Conservation (phyloP, 768 basidiomycete species). For the Boletus reticuloceps region DNA sequence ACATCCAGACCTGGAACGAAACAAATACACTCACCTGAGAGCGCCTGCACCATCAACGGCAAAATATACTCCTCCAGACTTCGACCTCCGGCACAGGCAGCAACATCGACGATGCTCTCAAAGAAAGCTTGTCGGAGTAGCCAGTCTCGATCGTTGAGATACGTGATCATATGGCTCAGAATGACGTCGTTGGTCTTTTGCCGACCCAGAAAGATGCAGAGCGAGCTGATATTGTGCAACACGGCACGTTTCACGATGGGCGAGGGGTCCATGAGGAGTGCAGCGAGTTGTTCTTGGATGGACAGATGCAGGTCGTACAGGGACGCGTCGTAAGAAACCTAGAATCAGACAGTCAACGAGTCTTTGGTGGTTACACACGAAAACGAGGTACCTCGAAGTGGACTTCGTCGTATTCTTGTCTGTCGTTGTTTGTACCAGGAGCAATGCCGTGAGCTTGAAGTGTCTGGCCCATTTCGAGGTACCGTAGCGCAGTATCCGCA, state of each 20-base stretch:
- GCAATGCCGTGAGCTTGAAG: constrained; percentile 76
- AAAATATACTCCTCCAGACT: constrained; percentile 95
- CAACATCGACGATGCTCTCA: constrained; percentile 93
- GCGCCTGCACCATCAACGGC: constrained; percentile 93
- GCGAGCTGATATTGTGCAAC: constrained; percentile 77
- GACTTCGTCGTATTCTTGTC: constrained; percentile 71
- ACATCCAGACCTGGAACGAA: neutral
- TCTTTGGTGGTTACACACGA: neutral
- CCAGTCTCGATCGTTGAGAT: constrained; percentile 92
- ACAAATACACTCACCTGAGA: constrained; percentile 64
- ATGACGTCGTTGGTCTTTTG: constrained; percentile 94
- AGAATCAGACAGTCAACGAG: neutral
- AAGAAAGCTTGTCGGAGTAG: constrained; percentile 88
- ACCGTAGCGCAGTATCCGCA: constrained; percentile 82
- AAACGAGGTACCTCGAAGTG: constrained; percentile 66
- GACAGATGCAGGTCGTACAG: constrained; percentile 81
- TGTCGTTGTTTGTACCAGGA: constrained; percentile 41
- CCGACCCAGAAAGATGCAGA: constrained; percentile 92
- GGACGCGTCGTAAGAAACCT: constrained; percentile 91
- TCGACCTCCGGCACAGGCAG: constrained; percentile 86
- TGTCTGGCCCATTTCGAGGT: constrained; percentile 92
- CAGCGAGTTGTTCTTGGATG: constrained; percentile 84
- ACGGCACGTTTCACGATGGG: constrained; percentile 90
- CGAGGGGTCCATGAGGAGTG: constrained; percentile 85
- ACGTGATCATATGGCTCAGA: constrained; percentile 83